These are phyloP conservation scores for Reticulomyxa filosa DNA, from an alignment of 78 protist genomes.

Conservation along the genomic window DNA sequence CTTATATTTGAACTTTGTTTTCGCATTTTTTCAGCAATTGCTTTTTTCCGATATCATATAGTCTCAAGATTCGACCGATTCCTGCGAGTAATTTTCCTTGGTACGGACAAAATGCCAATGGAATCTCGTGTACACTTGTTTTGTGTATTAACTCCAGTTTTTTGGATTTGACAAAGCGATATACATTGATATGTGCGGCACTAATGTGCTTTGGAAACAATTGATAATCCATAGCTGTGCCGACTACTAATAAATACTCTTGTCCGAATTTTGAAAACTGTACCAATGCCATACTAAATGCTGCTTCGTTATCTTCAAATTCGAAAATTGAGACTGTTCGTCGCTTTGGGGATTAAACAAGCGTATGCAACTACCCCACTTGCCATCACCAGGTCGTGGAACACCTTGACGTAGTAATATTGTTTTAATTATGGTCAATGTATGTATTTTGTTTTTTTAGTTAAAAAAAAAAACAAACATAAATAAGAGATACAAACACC, in stretches of 20 bases:
- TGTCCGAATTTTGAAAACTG: too few relatives aligned
- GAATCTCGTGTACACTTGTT: slow-evolving; percentile 54
- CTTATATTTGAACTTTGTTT: too few relatives aligned
- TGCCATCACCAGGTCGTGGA: slow-evolving; percentile 1
- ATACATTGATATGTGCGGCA: too few relatives aligned
- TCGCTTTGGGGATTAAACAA: neutral
- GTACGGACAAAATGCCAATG: too few relatives aligned
- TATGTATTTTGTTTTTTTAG: neutral
- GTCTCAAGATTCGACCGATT: slow-evolving; percentile 35
- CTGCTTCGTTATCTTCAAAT: neutral
- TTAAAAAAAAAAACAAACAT: neutral
- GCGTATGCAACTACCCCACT: slow-evolving; percentile 4
- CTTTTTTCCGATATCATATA: slow-evolving; percentile 72
- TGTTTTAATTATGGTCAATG: neutral
- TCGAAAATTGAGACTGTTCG: neutral
- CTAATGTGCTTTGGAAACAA: too few relatives aligned
- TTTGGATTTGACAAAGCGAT: too few relatives aligned
- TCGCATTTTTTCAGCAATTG: slow-evolving; percentile 69
- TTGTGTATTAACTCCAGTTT: too few relatives aligned
- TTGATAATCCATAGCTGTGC: too few relatives aligned
- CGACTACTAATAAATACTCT: too few relatives aligned
- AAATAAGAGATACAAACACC: neutral
- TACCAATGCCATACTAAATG: neutral
- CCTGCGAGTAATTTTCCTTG: slow-evolving; percentile 59
- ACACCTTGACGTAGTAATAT: neutral